A percentile compares a stretch with the other conserved stretches of the same genome.
Conservation (phyloP, 331 rosid species). For the Dryas integrifolia region DNA sequence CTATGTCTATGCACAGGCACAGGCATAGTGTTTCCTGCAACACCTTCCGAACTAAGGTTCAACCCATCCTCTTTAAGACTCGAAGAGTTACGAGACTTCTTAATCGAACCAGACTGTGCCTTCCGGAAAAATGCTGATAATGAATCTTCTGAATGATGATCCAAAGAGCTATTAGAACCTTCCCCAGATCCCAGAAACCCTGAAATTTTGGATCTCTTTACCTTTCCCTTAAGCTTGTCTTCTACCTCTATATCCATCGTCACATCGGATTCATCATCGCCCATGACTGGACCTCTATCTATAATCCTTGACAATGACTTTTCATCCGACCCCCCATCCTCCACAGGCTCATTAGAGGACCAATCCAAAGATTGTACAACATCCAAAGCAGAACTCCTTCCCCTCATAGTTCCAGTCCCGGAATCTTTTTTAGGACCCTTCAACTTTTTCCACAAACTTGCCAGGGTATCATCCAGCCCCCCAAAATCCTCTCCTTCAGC, state of each 20-base stretch:
- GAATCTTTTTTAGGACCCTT: slow-evolving; percentile 73
- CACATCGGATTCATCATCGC: slow-evolving; percentile 29
- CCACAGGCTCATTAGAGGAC: slow-evolving; percentile 26
- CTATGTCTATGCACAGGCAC: slow-evolving; percentile 29
- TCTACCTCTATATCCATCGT: slow-evolving; percentile 28
- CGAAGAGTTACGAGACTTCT: slow-evolving; percentile 39
- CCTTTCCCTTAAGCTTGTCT: slow-evolving; percentile 30
- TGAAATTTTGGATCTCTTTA: slow-evolving; percentile 33
- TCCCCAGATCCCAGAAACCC: slow-evolving; percentile 43
- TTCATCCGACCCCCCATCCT: slow-evolving; percentile 29
- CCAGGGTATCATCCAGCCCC: slow-evolving; percentile 89
- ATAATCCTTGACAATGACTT: slow-evolving; percentile 15
- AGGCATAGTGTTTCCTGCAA: slow-evolving; percentile 30
- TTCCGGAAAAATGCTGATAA: slow-evolving; percentile 47
- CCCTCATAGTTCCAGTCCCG: slow-evolving; percentile 50
- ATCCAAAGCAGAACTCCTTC: slow-evolving; percentile 38
- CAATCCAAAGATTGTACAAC: slow-evolving; percentile 34
- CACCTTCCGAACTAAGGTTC: slow-evolving; percentile 28
- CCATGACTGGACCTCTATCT: slow-evolving; percentile 22
- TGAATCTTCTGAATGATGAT: slow-evolving; percentile 47
- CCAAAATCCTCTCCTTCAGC: slow-evolving; percentile 49
- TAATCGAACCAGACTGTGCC: slow-evolving; percentile 46
- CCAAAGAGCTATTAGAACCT: slow-evolving; percentile 37
- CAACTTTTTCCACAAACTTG: slow-evolving; percentile 86
- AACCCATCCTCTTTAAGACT: slow-evolving; percentile 40